Percentiles rank a stretch among this genome's conserved stretches.
Evolutionary conservation across 768 basidiomycete genomes (phyloP).

Genomic region (Pluteus cervinus): DNA sequence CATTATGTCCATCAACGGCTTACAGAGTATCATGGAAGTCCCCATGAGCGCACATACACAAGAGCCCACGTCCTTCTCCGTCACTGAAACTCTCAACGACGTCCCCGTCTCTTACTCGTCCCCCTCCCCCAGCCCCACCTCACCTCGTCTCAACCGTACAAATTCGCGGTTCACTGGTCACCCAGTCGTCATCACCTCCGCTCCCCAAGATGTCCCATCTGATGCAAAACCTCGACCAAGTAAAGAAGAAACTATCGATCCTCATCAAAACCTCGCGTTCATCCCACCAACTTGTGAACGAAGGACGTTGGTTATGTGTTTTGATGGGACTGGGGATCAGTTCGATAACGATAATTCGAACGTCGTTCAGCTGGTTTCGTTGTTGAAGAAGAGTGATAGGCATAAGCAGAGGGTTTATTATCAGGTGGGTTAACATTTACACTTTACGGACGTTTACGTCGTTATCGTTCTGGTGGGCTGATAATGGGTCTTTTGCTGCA

Average conservation of each 20-base stretch:
- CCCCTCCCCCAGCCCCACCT: no score
- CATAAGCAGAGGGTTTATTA: constrained; percentile 54
- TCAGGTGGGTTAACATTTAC: constrained; percentile 38
- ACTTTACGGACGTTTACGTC: no score
- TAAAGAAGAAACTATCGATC: constrained; percentile 15
- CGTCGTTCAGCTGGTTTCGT: constrained; percentile 42
- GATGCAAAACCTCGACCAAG: no score
- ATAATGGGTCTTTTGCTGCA: no score
- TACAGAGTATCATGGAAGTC: no score
- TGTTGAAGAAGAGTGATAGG: constrained; percentile 47
- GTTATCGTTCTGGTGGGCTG: no score
- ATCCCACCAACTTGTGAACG: constrained; percentile 31
- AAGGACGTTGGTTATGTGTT: constrained; percentile 47
- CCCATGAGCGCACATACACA: not conserved
- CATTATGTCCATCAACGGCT: no score
- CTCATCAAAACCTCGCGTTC: constrained; percentile 16
- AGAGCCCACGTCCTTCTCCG: not conserved
- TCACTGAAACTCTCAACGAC: not conserved
- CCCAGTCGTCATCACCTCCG: no score
- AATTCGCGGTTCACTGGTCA: no score
- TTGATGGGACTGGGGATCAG: constrained; percentile 53
- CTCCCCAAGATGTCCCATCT: no score
- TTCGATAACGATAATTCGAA: constrained; percentile 52
- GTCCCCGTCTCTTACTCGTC: not conserved
- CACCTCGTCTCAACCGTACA: no score